A percentile compares a stretch with the other conserved stretches of the same genome.
phyloP scores from a whole-genome alignment of 2,329 filamentous ascomycete species.

The Diaporthe sp. region DNA sequence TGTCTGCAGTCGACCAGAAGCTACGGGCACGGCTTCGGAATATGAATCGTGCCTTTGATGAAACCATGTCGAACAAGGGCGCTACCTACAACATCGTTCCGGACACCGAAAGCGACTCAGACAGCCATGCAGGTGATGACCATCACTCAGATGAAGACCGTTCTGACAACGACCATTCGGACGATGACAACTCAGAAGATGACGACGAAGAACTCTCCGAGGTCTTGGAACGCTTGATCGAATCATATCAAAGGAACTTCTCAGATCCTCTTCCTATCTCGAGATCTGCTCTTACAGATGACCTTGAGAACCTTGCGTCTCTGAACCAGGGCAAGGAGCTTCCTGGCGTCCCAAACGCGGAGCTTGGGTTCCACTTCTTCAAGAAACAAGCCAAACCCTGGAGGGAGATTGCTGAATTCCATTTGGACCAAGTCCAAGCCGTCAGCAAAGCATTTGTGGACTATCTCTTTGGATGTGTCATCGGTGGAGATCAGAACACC shows the following conservation, averaged over 20 bases:
- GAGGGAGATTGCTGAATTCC: background rate
- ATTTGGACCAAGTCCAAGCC: background rate
- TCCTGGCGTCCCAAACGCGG: background rate
- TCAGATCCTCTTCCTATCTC: background rate
- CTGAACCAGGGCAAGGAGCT: background rate
- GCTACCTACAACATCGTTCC: background rate
- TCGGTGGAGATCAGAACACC: background rate
- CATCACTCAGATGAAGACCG: background rate
- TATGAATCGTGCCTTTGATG: constrained; percentile 22
- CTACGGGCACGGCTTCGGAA: constrained; percentile 15
- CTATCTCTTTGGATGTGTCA: background rate
- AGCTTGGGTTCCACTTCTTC: background rate
- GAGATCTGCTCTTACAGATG: background rate
- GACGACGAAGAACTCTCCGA: background rate
- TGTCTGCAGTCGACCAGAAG: background rate
- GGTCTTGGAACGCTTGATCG: background rate
- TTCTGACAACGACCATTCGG: background rate
- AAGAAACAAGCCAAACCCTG: background rate
- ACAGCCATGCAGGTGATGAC: background rate
- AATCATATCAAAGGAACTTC: background rate
- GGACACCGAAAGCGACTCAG: background rate
- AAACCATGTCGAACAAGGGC: background rate
- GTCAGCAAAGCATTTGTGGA: background rate
- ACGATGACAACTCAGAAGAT: background rate
- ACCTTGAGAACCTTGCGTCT: background rate